Conservation (phyloP, 1,284 basidiomycete species). For the Trichosporon coremiiforme region DNA sequence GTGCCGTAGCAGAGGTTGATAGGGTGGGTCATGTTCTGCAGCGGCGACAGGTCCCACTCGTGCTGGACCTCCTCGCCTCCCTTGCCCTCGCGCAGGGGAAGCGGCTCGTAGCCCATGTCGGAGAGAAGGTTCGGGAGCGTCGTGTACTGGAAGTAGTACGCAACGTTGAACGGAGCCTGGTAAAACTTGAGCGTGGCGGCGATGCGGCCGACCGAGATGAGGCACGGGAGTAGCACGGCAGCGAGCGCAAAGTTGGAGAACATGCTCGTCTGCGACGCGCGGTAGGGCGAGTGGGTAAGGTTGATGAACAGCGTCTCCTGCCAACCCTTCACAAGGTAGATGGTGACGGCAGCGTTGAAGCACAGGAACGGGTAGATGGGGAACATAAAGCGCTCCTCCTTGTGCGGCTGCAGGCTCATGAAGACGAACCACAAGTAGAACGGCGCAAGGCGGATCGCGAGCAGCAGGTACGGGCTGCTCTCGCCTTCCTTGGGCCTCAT, state of each 20-base stretch:
- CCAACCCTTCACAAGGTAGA: constrained; percentile 84
- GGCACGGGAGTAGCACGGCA: constrained; percentile 65
- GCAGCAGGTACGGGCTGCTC: constrained; percentile 70
- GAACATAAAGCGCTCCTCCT: constrained; percentile 98
- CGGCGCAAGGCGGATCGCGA: constrained; percentile 74
- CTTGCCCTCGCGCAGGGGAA: constrained; percentile 43
- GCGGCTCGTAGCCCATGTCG: constrained; percentile 65
- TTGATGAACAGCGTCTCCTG: constrained; percentile 74
- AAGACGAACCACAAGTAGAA: constrained; percentile 87
- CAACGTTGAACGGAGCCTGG: constrained; percentile 79
- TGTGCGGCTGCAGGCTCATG: constrained; percentile 81
- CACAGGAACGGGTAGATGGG: constrained; percentile 89
- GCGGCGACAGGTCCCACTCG: constrained; percentile 69
- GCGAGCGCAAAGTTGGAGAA: constrained; percentile 76
- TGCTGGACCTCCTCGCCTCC: constrained; percentile 61
- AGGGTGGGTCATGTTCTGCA: constrained; percentile 65
- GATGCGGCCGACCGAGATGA: constrained; percentile 77
- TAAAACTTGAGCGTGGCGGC: constrained; percentile 85
- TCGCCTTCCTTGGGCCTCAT: constrained; percentile 63
- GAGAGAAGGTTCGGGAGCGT: constrained; percentile 82
- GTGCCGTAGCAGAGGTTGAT: constrained; percentile 85
- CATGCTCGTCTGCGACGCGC: constrained; percentile 72
- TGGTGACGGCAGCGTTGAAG: constrained; percentile 86
- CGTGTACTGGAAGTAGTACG: constrained; percentile 69
- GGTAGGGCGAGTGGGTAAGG: constrained; percentile 77